Percentiles rank a stretch among this genome's conserved stretches.
phyloP scores from a whole-genome alignment of 2,329 filamentous ascomycete species.

The Cladosporium halotolerans region DNA sequence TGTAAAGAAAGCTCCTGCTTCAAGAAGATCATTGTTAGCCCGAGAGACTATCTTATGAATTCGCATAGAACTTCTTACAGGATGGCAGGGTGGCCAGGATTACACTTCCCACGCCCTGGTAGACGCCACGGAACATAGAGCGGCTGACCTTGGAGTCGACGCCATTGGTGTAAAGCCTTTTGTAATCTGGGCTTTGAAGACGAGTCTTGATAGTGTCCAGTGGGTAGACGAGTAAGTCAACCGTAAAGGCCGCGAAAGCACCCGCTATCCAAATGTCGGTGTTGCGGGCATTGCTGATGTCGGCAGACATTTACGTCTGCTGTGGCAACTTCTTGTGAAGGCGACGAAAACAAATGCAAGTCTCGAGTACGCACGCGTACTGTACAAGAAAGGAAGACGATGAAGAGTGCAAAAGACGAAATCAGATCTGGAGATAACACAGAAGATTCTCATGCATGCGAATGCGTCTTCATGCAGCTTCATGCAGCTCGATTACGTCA shows the following conservation, averaged over 20 bases:
- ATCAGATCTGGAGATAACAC: too few relatives aligned
- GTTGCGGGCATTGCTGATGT: constrained; percentile 23
- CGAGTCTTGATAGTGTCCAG: constrained; percentile 87
- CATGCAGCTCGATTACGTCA: too few relatives aligned
- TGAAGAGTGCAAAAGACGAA: too few relatives aligned
- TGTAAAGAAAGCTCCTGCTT: constrained; percentile 81
- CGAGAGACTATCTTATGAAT: neutral
- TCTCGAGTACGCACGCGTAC: too few relatives aligned
- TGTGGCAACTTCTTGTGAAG: neutral
- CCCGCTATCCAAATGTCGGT: constrained; percentile 51
- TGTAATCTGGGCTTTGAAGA: constrained; percentile 71
- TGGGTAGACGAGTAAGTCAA: constrained; percentile 80
- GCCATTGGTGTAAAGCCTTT: constrained; percentile 57
- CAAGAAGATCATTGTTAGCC: neutral
- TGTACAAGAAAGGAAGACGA: too few relatives aligned
- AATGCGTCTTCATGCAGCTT: too few relatives aligned
- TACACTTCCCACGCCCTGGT: constrained; percentile 81
- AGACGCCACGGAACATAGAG: constrained; percentile 64
- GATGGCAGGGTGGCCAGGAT: constrained; percentile 84
- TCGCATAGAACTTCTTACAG: constrained; percentile 42
- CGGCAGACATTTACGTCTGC: constrained; percentile 22
- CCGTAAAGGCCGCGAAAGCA: constrained; percentile 75
- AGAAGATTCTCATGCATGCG: too few relatives aligned
- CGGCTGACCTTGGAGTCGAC: constrained; percentile 49
- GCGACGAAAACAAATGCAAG: too few relatives aligned